Conservation (phyloP, 163 green algal species). For the Botryococcus braunii region DNA sequence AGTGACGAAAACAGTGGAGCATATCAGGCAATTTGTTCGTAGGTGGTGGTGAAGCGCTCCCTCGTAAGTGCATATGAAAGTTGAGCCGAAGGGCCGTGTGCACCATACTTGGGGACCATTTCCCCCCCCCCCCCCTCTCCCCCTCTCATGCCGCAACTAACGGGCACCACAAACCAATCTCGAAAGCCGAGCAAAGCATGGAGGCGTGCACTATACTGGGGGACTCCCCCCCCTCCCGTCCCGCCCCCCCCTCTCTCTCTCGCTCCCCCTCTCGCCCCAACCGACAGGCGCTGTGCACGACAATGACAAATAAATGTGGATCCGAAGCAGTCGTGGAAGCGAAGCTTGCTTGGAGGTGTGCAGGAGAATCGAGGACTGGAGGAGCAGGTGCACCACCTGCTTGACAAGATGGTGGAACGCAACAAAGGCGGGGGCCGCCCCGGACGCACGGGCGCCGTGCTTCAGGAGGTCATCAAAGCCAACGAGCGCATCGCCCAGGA, state of each 20-base stretch:
- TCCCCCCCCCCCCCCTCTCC: too few species aligned
- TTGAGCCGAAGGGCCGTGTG: too few species aligned
- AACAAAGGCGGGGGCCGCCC: background rate
- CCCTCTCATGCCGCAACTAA: too few species aligned
- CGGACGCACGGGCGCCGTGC: too few species aligned
- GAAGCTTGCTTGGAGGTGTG: background rate
- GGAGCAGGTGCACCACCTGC: slow-evolving; percentile 6
- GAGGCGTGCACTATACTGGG: background rate
- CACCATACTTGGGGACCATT: too few species aligned
- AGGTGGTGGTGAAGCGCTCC: too few species aligned
- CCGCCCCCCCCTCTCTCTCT: too few species aligned
- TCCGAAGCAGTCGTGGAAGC: background rate
- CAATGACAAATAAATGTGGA: background rate
- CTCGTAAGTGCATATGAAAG: too few species aligned
- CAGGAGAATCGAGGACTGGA: slow-evolving; percentile 12
- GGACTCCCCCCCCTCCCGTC: background rate
- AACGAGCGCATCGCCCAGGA: background rate
- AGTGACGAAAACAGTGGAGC: too few species aligned
- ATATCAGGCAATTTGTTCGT: too few species aligned
- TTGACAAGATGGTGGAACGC: slow-evolving; percentile 3
- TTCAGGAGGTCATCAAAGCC: background rate
- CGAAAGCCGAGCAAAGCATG: too few species aligned
- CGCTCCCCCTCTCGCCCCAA: background rate
- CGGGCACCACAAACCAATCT: too few species aligned
- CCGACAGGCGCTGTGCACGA: background rate